phyloP scores from a whole-genome alignment of 176 grass and related monocot genomes.

The Poa pratensis region DNA sequence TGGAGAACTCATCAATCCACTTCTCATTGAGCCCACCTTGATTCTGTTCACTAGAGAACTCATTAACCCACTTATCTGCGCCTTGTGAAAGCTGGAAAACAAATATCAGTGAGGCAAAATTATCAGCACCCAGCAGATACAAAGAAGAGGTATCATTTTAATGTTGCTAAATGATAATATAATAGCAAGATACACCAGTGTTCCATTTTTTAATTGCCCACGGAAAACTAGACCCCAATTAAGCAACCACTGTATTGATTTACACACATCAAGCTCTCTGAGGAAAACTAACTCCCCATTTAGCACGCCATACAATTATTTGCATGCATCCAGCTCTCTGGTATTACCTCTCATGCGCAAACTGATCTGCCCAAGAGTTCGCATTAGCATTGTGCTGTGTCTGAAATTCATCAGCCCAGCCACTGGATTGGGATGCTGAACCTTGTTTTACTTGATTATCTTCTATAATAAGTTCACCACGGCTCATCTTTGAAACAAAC shows the following conservation, averaged over 20 bases:
- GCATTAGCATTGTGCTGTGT: slow-evolving; percentile 77
- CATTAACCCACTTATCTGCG: slow-evolving; percentile 75
- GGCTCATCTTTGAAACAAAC: slow-evolving; percentile 99
- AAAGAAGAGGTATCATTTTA: not conserved
- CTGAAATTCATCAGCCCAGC: slow-evolving; percentile 97
- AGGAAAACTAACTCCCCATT: slow-evolving; percentile 20
- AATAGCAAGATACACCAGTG: slow-evolving; percentile 13
- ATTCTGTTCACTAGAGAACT: slow-evolving; percentile 80
- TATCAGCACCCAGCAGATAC: slow-evolving; percentile 33
- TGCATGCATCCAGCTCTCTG: slow-evolving; percentile 30
- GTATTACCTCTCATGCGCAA: slow-evolving; percentile 79
- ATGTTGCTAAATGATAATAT: slow-evolving; percentile 32
- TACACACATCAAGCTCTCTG: slow-evolving; percentile 26
- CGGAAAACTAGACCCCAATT: slow-evolving; percentile 29
- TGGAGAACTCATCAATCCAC: slow-evolving; percentile 94
- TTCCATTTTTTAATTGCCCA: slow-evolving; percentile 11
- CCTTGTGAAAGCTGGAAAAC: slow-evolving; percentile 70
- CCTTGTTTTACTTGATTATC: slow-evolving; percentile 98
- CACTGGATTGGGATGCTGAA: slow-evolving; percentile 65
- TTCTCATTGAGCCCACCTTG: slow-evolving; percentile 65
- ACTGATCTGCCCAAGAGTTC: slow-evolving; percentile 92
- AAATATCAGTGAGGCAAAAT: slow-evolving; percentile 43
- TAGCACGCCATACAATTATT: slow-evolving; percentile 25
- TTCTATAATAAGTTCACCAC: slow-evolving; percentile 94
- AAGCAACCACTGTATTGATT: slow-evolving; percentile 11